Evolutionary conservation across 495 filamentous ascomycete species (phyloP).

Genomic region (Aspergillus carlsbadensis): DNA sequence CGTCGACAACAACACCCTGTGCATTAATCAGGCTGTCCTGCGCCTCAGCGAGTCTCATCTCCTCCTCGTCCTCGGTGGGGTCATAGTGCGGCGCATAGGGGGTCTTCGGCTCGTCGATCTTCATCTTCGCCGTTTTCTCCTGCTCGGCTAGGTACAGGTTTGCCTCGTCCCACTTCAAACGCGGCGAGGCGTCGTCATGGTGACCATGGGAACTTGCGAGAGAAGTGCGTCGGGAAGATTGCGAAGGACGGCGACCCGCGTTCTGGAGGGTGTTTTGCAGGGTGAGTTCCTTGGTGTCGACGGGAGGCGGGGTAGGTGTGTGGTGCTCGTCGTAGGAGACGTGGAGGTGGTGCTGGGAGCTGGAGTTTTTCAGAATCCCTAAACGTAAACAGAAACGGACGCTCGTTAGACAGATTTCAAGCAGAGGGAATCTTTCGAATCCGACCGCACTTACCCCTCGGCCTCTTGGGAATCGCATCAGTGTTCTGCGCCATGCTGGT

Average conservation of each 20-base stretch:
- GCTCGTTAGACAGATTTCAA: background rate
- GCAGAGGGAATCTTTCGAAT: background rate
- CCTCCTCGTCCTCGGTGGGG: conserved; percentile 79
- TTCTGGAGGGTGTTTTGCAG: conserved; percentile 93
- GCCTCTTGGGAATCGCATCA: conserved; percentile 57
- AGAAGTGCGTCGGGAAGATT: conserved; percentile 69
- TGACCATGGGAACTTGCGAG: conserved; percentile 37
- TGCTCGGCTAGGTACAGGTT: conserved; percentile 96
- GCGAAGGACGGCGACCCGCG: conserved; percentile 81
- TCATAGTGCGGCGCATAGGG: conserved; percentile 92
- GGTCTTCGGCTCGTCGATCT: conserved; percentile 97
- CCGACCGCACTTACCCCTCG: conserved; percentile 62
- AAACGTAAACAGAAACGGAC: background rate
- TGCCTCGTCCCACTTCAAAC: conserved; percentile 96
- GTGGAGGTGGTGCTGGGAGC: conserved; percentile 43
- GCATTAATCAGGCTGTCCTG: conserved; percentile 51
- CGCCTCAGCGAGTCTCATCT: conserved; percentile 49
- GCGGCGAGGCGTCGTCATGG: conserved; percentile 59
- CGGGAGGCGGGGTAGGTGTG: conserved; percentile 29
- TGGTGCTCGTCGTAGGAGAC: conserved; percentile 25
- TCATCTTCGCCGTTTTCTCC: conserved; percentile 93
- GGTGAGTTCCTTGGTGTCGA: conserved; percentile 75
- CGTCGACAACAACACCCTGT: conserved; percentile 61
- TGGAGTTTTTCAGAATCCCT: conserved; percentile 96
- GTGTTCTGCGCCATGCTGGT: conserved; percentile 32